Conservation (phyloP, 2,329 filamentous ascomycete species). For the Macrophomina pseudophaseolina region DNA sequence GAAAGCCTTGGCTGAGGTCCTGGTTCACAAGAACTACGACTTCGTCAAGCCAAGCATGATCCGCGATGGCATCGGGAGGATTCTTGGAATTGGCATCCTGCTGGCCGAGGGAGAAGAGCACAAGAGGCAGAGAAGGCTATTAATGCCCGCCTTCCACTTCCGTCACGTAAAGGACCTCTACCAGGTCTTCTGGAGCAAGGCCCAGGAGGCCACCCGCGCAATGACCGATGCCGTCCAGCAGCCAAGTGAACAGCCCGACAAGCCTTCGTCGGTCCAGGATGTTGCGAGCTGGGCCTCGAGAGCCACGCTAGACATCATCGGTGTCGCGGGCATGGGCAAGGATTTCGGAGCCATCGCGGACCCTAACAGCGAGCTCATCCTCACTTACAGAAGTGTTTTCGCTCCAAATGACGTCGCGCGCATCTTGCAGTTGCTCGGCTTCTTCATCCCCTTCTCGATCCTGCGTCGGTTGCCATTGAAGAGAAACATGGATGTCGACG, state of each 20-base stretch:
- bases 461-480: slow-evolving; percentile 69
- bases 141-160: slow-evolving; percentile 57
- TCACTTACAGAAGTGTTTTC: slow-evolving; percentile 59
- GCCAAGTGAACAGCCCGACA: slow-evolving; percentile 28
- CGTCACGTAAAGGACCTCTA: slow-evolving; percentile 58
- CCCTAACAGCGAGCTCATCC: slow-evolving; percentile 57
- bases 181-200: slow-evolving; percentile 56
- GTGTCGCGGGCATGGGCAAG: slow-evolving; percentile 60
- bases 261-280: slow-evolving; percentile 46
- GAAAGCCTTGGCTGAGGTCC: slow-evolving; percentile 55
- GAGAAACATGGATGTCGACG: slow-evolving; percentile 60
- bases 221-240: slow-evolving; percentile 39
- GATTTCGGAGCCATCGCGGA: slow-evolving; percentile 61
- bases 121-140: slow-evolving; percentile 62
- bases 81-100: slow-evolving; percentile 74
- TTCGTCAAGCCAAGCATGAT: slow-evolving; percentile 55
- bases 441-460: slow-evolving; percentile 69
- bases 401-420: slow-evolving; percentile 56
- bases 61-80: slow-evolving; percentile 61
- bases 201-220: slow-evolving; percentile 47
- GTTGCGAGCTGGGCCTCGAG: slow-evolving; percentile 55
- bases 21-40: slow-evolving; percentile 57
- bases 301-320: slow-evolving; percentile 64
- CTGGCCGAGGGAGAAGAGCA: slow-evolving; percentile 92
- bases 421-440: slow-evolving; percentile 61